Evolutionary conservation across 495 filamentous ascomycete species (phyloP), one percentile per base, ranked within the genome.

Genomic region (Cudoniella acicularis): DNA sequence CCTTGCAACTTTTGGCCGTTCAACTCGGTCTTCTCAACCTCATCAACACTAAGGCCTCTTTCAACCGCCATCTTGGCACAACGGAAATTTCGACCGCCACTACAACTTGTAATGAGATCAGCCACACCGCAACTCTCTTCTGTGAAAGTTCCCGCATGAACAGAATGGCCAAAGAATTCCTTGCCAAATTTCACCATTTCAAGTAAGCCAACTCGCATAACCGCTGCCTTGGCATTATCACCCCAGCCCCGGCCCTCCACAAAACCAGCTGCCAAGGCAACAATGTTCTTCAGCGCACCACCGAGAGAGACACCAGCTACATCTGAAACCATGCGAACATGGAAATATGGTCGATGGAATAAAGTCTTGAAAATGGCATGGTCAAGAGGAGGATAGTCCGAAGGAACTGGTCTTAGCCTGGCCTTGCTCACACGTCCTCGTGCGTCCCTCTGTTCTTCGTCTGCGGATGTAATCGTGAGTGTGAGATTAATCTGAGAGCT

Each of bases 1-100:
- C 95, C 95, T 72, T 98, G 95, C 62, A 99, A 75, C 76, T 92
- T 96, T 80, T 99, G 95, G 27, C 95, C 95, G 70, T 99, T 99
- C 60, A 99, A 78, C 73, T 96, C 92, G 42, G 80, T 79, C 68
- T 82, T 79, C 81, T 98, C 95, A 57, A 99, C 81, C 75, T 97
- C 90, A 57, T 87, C 85, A 46, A 99, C 88, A 41, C 83, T 80
- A 56, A 90, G 80, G 40, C 87, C 86, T 63, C 86, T 81, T 81
- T 94, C 82, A 25, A 96, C 82, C 13, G 87, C 87, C 75, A 92
- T 83, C 82, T 88, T 95, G 30, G 95, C 94, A 69, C 92, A 97
- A 50, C 90, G 84, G 80, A 90, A 94, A 71, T 99, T 99, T 23
- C 95, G 82, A 23, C 95, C 95, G 41, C 91, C 88, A 59, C 83